Evolutionary conservation across 225 moss, liverwort and hornwort genomes (phyloP), one percentile per base, ranked within the genome.

Genomic region (Pseudoscleropodium purum): DNA sequence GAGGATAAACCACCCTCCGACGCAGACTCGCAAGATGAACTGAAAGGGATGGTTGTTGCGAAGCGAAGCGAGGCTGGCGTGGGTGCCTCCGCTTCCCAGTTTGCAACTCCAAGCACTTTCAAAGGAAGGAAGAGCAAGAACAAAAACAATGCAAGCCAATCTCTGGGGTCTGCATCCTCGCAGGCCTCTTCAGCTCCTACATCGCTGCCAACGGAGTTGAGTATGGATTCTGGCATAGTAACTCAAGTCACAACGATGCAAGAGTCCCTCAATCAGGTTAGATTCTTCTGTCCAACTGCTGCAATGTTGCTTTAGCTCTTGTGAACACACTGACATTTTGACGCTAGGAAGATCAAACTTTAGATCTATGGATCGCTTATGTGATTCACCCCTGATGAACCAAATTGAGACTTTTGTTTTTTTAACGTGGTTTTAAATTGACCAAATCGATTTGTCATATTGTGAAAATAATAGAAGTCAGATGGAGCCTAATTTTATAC

Each of bases 61-160:
- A 95, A 95, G 85, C 67, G 63, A 47, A 91, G 89, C 41, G 92
- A 94, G 82, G 84, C 91, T 56, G 87, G 83, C 61, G 91, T 89
- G n/a, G 81, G 88, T 74, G 90, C 60, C 49, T 68, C 90, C 57
- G 67, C 94, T 43, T 77, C 89, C 67, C 94, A 94, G 27, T 90
- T 93, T 88, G 92, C 91, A 64, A 87, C 92, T 57, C 87, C 95
- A 70, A 72, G 69, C 63, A 91, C 93, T 67, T 89, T 85, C 13
- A 97, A 95, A 91, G 96, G 96, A 57, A 94, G 94, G 89, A 97
- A 92, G 88, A 97, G 93, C 79, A 97, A 97, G 87, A 97, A 97
- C 90, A 97, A 97, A 81, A 94, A 93, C 56, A 91, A 93, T 62
- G 82, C 45, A 36, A 88, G 66, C 43, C 87, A 94, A 63, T 90